Evolutionary conservation across 2,329 filamentous ascomycete genomes (phyloP).

Genomic region (Tolypocladium sp.): DNA sequence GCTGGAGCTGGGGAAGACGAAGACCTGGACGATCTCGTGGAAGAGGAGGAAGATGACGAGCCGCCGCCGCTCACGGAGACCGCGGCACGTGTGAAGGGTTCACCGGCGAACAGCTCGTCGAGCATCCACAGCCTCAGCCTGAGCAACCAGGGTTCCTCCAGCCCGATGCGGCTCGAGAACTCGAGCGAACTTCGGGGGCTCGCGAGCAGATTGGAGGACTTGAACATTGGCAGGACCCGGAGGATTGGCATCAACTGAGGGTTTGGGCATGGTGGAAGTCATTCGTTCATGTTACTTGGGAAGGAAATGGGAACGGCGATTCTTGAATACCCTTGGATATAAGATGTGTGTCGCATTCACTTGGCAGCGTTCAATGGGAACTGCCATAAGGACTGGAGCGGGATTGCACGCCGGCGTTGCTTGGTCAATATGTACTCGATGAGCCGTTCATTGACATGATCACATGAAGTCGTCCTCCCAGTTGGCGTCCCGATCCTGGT

Average conservation of each 20-base stretch:
- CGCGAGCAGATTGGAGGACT: conserved; percentile 19
- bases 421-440: background rate
- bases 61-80: background rate
- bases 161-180: conserved; percentile 16
- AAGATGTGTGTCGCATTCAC: background rate
- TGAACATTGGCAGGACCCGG: conserved; percentile 19
- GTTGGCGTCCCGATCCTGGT: conserved; percentile 70
- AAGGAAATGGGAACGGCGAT: background rate
- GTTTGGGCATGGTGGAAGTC: background rate
- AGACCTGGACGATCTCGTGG: conserved; percentile 17
- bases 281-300: background rate
- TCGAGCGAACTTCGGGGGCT: conserved; percentile 17
- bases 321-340: background rate
- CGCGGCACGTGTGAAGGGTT: background rate
- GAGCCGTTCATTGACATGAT: background rate
- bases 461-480: conserved; percentile 95
- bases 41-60: conserved; percentile 15
- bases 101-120: background rate
- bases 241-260: conserved; percentile 20
- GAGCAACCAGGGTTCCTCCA: conserved; percentile 14
- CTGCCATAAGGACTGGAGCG: background rate
- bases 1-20: conserved; percentile 7
- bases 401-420: background rate
- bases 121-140: conserved; percentile 8
- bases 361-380: background rate